Evolutionary conservation across 2,329 filamentous ascomycete genomes (phyloP).

Genomic region (Pezicula radicicola): DNA sequence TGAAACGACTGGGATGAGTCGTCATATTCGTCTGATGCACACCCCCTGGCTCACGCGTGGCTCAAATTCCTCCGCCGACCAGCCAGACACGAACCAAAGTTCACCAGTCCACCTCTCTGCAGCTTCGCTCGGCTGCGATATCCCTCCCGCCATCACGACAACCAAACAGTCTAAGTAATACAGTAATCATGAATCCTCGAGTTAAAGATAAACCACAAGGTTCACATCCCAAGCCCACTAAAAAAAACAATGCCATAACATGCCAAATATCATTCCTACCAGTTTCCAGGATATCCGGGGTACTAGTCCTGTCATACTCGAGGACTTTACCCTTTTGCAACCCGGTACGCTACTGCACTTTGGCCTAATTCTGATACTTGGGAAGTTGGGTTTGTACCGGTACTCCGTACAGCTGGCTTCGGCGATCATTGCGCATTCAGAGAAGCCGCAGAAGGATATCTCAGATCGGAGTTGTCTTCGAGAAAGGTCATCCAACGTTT

Average conservation of each 20-base stretch:
- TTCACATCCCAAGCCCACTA: too few relatives aligned
- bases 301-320: neutral
- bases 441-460: conserved; percentile 69
- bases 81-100: neutral
- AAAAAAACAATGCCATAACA: neutral
- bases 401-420: too few relatives aligned
- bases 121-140: neutral
- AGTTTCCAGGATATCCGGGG: too few relatives aligned
- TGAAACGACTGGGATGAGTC: neutral
- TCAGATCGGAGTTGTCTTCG: conserved; percentile 84
- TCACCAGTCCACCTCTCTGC: neutral
- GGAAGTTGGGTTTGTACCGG: neutral
- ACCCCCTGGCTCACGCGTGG: neutral
- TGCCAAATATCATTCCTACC: too few relatives aligned
- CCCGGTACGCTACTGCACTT: neutral
- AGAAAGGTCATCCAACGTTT: conserved; percentile 89
- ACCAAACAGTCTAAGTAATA: too few relatives aligned
- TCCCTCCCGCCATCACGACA: neutral
- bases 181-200: too few relatives aligned
- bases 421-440: conserved; percentile 13
- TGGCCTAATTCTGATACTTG: neutral
- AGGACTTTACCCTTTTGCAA: neutral
- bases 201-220: too few relatives aligned
- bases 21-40: neutral
- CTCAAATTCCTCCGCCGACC: too few relatives aligned